phyloP scores from a whole-genome alignment of 2,329 filamentous ascomycete genomes.

The Pseudopyrenochaeta lycopersici region DNA sequence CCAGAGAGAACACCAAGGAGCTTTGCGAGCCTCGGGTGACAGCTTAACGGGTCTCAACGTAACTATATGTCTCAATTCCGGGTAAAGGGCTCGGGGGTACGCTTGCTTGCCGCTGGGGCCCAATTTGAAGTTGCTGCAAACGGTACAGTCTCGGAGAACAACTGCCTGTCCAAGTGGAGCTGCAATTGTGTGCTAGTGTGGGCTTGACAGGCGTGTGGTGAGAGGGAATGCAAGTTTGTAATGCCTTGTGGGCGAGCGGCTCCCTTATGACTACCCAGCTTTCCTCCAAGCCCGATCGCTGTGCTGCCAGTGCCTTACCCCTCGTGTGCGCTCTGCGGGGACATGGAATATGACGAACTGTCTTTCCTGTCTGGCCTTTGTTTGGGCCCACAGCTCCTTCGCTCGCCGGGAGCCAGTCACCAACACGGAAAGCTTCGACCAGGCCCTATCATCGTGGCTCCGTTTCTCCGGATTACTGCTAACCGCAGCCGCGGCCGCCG shows the following conservation, averaged over 20 bases:
- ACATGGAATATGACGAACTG: constrained; percentile 45
- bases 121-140: constrained; percentile 30
- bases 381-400: constrained; percentile 36
- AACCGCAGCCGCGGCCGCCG: constrained; percentile 24
- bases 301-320: constrained; percentile 25
- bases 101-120: constrained; percentile 39
- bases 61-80: constrained; percentile 42
- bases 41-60: constrained; percentile 12
- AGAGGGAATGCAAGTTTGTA: too few relatives aligned
- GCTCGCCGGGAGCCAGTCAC: constrained; percentile 21
- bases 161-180: constrained; percentile 36
- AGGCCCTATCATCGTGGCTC: constrained; percentile 22
- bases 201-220: constrained; percentile 4
- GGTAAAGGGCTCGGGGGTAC: constrained; percentile 48
- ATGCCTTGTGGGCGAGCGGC: constrained; percentile 26
- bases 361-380: constrained; percentile 29
- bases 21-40: constrained; percentile 10
- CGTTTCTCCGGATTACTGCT: constrained; percentile 37
- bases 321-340: constrained; percentile 43
- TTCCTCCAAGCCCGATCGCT: constrained; percentile 14
- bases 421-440: constrained; percentile 23
- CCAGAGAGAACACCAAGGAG: neutral
- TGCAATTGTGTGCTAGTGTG: constrained; percentile 8
- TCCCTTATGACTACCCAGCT: constrained; percentile 22
- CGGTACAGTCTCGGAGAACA: constrained; percentile 34